Conservation (phyloP, 768 basidiomycete genomes). For the Boletus pseudo-olivaceus region DNA sequence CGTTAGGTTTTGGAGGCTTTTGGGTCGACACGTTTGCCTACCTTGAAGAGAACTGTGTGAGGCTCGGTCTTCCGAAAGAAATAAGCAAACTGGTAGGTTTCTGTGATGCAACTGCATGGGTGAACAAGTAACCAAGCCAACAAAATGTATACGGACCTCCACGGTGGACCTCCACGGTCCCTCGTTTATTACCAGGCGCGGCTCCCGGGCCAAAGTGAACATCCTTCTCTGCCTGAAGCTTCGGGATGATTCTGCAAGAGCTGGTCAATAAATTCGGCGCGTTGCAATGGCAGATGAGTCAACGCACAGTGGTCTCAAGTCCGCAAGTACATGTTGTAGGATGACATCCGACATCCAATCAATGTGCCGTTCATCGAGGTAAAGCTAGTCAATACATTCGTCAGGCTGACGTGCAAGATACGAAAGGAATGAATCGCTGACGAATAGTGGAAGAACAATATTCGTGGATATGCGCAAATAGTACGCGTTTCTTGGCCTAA, state of each 20-base stretch:
- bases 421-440: slow-evolving; percentile 29
- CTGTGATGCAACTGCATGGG: slow-evolving; percentile 36
- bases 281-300: background rate
- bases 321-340: slow-evolving; percentile 76
- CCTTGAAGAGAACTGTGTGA: slow-evolving; percentile 82
- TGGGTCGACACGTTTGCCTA: slow-evolving; percentile 24
- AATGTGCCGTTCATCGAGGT: slow-evolving; percentile 84
- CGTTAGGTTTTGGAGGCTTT: background rate
- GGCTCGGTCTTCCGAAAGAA: slow-evolving; percentile 81
- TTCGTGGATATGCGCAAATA: slow-evolving; percentile 78
- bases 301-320: slow-evolving; percentile 67
- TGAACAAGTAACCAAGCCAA: slow-evolving; percentile 2
- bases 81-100: slow-evolving; percentile 87
- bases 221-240: slow-evolving; percentile 59
- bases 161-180: slow-evolving; percentile 77
- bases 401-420: slow-evolving; percentile 1
- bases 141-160: slow-evolving; percentile 51
- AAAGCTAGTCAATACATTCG: slow-evolving; percentile 46
- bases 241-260: slow-evolving; percentile 56
- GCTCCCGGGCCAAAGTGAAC: slow-evolving; percentile 38
- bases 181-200: slow-evolving; percentile 51
- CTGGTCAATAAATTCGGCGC: background rate
- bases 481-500: slow-evolving; percentile 70
- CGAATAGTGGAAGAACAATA: slow-evolving; percentile 76
- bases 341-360: slow-evolving; percentile 87